A percentile compares a stretch with the other conserved stretches of the same genome.
These are phyloP conservation scores for Lasiosphaeriaceae sp. DNA, from an alignment of 495 filamentous ascomycete genomes.

Conservation along the genomic window DNA sequence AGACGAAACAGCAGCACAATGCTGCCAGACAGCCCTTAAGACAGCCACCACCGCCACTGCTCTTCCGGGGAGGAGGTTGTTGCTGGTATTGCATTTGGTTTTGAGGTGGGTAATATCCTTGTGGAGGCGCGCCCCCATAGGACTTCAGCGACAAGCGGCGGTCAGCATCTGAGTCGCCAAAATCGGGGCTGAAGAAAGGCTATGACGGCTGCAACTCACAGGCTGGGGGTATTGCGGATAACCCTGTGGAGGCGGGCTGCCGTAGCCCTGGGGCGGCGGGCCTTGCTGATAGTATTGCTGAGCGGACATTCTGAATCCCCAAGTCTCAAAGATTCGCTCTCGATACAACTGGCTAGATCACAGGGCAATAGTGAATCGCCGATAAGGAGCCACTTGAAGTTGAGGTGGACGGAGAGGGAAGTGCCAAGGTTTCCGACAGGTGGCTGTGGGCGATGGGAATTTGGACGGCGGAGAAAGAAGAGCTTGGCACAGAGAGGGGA, in stretches of 20 bases:
- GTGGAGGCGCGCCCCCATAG: constrained; percentile 16
- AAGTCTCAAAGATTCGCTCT: no score
- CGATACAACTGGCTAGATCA: no score
- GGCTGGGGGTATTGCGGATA: constrained; percentile 25
- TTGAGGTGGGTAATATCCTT: constrained; percentile 30
- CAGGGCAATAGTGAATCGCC: no score
- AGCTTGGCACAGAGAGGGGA: background rate
- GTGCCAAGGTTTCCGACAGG: background rate
- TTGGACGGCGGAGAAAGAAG: background rate
- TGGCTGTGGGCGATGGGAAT: background rate
- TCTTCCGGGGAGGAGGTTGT: constrained; percentile 51
- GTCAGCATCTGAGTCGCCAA: background rate
- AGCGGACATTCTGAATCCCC: constrained; percentile 22
- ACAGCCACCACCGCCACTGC: constrained; percentile 53
- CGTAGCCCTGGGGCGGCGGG: constrained; percentile 17
- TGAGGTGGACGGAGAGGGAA: background rate
- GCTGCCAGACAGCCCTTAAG: constrained; percentile 62
- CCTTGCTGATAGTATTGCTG: constrained; percentile 32
- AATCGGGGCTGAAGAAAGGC: background rate
- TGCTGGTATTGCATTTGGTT: constrained; percentile 52
- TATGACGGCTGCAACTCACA: background rate
- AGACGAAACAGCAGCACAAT: constrained; percentile 75
- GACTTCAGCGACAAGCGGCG: constrained; percentile 3
- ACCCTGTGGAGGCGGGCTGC: constrained; percentile 11
- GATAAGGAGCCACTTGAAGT: no score